Evolutionary conservation across 225 moss, liverwort and hornwort genomes (phyloP).

Genomic region (Bryoerythrophyllum caledonicum): DNA sequence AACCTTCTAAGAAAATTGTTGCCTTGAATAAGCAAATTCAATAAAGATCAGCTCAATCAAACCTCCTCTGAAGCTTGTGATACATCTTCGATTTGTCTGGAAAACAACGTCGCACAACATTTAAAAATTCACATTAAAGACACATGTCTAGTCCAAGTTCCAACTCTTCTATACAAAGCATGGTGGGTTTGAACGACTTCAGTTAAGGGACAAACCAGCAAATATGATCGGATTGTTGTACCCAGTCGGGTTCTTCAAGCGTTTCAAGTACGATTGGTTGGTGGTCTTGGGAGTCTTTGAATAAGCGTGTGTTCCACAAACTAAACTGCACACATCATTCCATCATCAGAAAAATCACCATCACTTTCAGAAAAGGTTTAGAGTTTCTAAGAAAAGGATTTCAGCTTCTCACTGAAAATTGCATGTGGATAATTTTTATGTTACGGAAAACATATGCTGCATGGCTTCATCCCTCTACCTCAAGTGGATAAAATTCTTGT

Average conservation of each 20-base stretch:
- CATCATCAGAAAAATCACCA: neutral
- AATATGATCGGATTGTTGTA: constrained; percentile 49
- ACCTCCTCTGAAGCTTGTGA: constrained; percentile 40
- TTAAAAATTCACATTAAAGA: neutral
- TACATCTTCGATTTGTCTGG: constrained; percentile 40
- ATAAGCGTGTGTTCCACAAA: constrained; percentile 12
- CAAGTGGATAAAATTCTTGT: neutral
- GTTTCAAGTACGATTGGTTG: constrained; percentile 47
- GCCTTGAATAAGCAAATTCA: neutral
- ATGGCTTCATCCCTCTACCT: too few species aligned
- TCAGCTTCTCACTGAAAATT: too few species aligned
- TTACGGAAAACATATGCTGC: too few species aligned
- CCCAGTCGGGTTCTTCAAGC: constrained; percentile 32
- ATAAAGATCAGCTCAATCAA: constrained; percentile 21
- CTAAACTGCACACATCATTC: constrained; percentile 25
- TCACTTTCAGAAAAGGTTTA: too few species aligned
- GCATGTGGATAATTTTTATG: too few species aligned
- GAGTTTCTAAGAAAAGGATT: too few species aligned
- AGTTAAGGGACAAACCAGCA: constrained; percentile 22
- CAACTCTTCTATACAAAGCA: neutral
- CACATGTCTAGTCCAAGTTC: neutral
- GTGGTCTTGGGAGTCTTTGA: constrained; percentile 53
- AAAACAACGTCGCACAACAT: neutral
- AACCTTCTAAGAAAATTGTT: neutral
- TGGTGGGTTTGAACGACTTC: too few species aligned